Conservation (phyloP, 116 monocot species). For the Zostera marina region DNA sequence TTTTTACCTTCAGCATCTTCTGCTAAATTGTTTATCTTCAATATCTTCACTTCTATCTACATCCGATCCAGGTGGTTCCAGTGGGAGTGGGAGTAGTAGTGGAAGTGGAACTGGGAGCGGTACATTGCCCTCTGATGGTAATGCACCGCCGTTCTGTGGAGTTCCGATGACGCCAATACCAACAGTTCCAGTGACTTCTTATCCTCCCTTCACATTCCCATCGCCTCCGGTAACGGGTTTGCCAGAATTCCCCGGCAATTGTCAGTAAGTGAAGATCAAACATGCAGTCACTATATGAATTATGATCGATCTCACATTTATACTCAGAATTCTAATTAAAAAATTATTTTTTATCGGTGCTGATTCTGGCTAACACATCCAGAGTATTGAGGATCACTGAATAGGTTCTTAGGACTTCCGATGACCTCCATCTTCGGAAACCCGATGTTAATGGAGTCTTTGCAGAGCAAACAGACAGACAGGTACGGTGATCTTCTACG, state of each 20-base stretch:
- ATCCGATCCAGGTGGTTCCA: conserved; percentile 4
- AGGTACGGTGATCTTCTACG: conserved; percentile 48
- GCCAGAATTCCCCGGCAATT: conserved; percentile 9
- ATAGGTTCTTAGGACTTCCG: conserved; percentile 23
- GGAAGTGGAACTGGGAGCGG: not conserved
- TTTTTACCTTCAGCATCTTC: no score
- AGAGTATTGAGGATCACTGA: conserved; percentile 19
- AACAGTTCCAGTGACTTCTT: not conserved
- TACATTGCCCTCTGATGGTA: not conserved
- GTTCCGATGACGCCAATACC: not conserved
- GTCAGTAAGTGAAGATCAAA: conserved; percentile 21
- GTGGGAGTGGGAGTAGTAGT: not conserved
- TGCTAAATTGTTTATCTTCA: no score
- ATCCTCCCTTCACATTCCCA: not conserved
- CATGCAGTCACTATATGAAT: no score
- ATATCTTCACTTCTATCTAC: conserved; percentile 6
- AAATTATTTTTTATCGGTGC: not conserved
- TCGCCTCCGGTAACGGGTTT: not conserved
- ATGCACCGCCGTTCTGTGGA: conserved; percentile 2
- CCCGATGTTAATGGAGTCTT: conserved; percentile 24
- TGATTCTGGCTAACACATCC: conserved; percentile 65
- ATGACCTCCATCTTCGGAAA: conserved; percentile 11
- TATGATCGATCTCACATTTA: not conserved
- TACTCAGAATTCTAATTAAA: not conserved
- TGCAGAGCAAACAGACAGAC: conserved; percentile 30